phyloP scores from a whole-genome alignment of 2,329 filamentous ascomycete species.

The Nemania diffusa region DNA sequence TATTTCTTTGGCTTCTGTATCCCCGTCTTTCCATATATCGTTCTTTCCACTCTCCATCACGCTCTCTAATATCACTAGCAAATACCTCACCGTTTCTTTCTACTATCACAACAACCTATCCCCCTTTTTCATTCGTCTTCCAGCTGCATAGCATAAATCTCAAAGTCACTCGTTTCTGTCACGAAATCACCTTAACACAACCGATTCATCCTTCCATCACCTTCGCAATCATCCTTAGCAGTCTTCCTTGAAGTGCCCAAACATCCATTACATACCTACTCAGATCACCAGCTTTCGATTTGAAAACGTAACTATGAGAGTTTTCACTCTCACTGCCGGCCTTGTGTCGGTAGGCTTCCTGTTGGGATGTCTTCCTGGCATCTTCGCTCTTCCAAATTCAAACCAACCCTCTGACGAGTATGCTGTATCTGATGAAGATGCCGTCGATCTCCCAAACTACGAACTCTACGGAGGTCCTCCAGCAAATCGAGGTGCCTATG shows the following conservation, averaged over 20 bases:
- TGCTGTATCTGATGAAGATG: conserved; percentile 21
- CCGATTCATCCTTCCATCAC: neutral
- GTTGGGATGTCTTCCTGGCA: conserved; percentile 39
- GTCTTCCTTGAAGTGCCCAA: neutral
- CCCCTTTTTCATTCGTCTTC: conserved; percentile 1
- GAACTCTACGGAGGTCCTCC: conserved; percentile 38
- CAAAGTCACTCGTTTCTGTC: conserved; percentile 11
- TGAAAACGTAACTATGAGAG: conserved; percentile 51
- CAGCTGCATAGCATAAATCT: neutral
- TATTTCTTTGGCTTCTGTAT: neutral
- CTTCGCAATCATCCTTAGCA: neutral
- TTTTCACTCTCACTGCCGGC: conserved; percentile 47
- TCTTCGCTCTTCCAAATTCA: conserved; percentile 31
- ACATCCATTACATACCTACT: neutral
- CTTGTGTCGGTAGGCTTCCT: conserved; percentile 50
- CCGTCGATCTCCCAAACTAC: conserved; percentile 35
- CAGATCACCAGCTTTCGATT: neutral
- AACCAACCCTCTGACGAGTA: conserved; percentile 19
- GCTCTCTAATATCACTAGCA: neutral
- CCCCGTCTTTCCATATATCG: conserved; percentile 7
- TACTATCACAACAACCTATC: neutral
- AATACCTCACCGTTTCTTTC: neutral
- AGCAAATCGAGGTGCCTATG: conserved; percentile 40
- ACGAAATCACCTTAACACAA: neutral
- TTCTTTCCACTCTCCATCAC: neutral